These are phyloP conservation scores for Fomitopsis palustris DNA, from an alignment of 1,284 basidiomycete species.

Conservation along the genomic window DNA sequence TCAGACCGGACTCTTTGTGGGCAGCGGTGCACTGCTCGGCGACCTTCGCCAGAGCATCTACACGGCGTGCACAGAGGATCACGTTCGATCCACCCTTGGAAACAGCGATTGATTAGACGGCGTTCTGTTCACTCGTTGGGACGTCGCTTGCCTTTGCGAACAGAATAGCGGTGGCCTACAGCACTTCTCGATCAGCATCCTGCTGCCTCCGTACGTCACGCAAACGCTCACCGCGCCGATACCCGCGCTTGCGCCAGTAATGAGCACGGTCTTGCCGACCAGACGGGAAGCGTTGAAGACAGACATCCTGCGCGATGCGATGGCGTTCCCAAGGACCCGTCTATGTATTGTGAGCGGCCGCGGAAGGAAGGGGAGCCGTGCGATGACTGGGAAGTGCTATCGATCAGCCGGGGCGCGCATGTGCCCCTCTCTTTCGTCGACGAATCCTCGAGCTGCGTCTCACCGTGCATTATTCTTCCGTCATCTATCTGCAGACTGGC, in stretches of 20 bases:
- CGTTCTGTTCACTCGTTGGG: no score
- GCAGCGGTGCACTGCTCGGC: slow-evolving; percentile 63
- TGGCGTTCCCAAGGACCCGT: slow-evolving; percentile 7
- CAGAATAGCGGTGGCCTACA: slow-evolving; percentile 76
- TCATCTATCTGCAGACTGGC: background rate
- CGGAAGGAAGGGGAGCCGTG: slow-evolving; percentile 21
- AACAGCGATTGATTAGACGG: no score
- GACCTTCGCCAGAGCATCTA: slow-evolving; percentile 62
- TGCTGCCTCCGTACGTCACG: background rate
- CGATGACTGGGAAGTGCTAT: slow-evolving; percentile 12
- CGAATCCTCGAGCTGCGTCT: background rate
- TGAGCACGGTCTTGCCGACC: slow-evolving; percentile 80
- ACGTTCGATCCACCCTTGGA: slow-evolving; percentile 73
- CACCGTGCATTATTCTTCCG: background rate
- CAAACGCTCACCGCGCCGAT: slow-evolving; percentile 66
- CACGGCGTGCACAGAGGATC: slow-evolving; percentile 69
- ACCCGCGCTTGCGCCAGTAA: slow-evolving; percentile 84
- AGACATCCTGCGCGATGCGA: slow-evolving; percentile 48
- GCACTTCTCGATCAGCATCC: background rate
- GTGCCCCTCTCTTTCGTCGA: background rate
- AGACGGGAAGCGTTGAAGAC: slow-evolving; percentile 77
- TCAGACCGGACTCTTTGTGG: slow-evolving; percentile 69
- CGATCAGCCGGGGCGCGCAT: slow-evolving; percentile 14
- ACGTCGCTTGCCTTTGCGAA: slow-evolving; percentile 80
- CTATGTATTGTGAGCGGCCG: slow-evolving; percentile 15